phyloP scores from a whole-genome alignment of 805 yeast genomes.

The Candida nemodendra region DNA sequence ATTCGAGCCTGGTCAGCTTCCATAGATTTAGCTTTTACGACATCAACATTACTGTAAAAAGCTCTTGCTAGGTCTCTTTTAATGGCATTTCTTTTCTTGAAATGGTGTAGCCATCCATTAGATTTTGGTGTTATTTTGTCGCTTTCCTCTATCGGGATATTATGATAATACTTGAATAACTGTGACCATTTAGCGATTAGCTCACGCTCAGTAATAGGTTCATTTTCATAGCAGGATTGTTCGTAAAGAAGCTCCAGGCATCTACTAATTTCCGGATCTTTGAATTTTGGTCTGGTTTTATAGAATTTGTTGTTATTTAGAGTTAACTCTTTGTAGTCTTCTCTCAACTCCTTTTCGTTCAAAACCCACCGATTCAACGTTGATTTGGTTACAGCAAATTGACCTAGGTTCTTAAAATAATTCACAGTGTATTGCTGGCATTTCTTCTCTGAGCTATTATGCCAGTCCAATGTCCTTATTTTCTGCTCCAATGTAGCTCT shows the following conservation, averaged over 20 bases:
- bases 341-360: slow-evolving; percentile 32
- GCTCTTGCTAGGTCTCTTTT: slow-evolving; percentile 29
- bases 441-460: slow-evolving; percentile 27
- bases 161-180: slow-evolving; percentile 23
- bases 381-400: slow-evolving; percentile 38
- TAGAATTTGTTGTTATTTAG: slow-evolving; percentile 27
- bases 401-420: slow-evolving; percentile 30
- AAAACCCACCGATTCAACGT: slow-evolving; percentile 41
- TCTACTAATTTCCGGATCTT: slow-evolving; percentile 33
- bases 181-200: slow-evolving; percentile 33
- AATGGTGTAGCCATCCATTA: slow-evolving; percentile 43
- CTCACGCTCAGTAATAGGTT: slow-evolving; percentile 29
- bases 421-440: slow-evolving; percentile 36
- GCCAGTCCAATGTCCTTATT: slow-evolving; percentile 37
- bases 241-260: slow-evolving; percentile 38
- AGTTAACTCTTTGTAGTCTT: slow-evolving; percentile 27
- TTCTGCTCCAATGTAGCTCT: slow-evolving; percentile 39
- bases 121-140: slow-evolving; percentile 25
- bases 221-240: slow-evolving; percentile 33
- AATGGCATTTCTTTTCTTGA: slow-evolving; percentile 32
- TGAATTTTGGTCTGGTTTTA: slow-evolving; percentile 34
- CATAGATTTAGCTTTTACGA: slow-evolving; percentile 15
- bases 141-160: slow-evolving; percentile 1
- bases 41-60: slow-evolving; percentile 22
- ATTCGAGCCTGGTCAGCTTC: slow-evolving; percentile 28